A percentile compares a stretch with the other conserved stretches of the same genome.
These are phyloP conservation scores for Simmondsia chinensis DNA, from an alignment of 148 eudicot genomes.

Conservation along the genomic window DNA sequence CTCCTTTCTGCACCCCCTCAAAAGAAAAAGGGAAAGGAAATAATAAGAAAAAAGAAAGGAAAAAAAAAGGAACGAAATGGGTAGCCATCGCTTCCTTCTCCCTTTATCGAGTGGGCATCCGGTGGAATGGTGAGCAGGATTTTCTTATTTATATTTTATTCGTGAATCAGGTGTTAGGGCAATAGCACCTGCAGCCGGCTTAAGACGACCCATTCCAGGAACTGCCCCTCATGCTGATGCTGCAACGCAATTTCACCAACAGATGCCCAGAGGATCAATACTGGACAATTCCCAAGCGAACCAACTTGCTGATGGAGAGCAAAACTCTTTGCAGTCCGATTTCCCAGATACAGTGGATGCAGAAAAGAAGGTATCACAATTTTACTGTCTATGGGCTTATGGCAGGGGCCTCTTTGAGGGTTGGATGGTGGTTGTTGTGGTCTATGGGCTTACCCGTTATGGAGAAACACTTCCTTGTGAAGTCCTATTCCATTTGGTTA, in stretches of 20 bases:
- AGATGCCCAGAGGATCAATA: constrained; percentile 25
- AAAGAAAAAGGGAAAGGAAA: not conserved
- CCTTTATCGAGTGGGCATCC: not conserved
- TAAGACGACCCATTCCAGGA: constrained; percentile 47
- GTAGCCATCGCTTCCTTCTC: not conserved
- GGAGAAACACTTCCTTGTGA: no score
- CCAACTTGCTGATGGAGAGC: constrained; percentile 41
- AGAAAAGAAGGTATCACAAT: constrained; percentile 46
- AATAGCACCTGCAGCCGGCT: constrained; percentile 38
- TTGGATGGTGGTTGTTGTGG: no score
- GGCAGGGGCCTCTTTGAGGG: no score
- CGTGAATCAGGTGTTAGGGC: constrained; percentile 49
- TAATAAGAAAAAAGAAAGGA: not conserved
- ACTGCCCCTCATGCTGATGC: constrained; percentile 30
- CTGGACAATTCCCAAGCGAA: constrained; percentile 38
- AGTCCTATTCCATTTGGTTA: no score
- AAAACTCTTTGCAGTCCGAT: constrained; percentile 23
- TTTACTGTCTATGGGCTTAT: not conserved
- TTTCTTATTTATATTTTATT: constrained; percentile 7
- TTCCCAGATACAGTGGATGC: constrained; percentile 32
- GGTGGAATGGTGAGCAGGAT: no score
- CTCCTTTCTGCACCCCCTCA: not conserved
- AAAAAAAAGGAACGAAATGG: not conserved
- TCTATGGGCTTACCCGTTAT: no score
- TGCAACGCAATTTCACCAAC: constrained; percentile 43